A percentile compares a stretch with the other conserved stretches of the same genome.
Conservation (phyloP, 352 stramenopile genomes). For the Phytopythium montanum region DNA sequence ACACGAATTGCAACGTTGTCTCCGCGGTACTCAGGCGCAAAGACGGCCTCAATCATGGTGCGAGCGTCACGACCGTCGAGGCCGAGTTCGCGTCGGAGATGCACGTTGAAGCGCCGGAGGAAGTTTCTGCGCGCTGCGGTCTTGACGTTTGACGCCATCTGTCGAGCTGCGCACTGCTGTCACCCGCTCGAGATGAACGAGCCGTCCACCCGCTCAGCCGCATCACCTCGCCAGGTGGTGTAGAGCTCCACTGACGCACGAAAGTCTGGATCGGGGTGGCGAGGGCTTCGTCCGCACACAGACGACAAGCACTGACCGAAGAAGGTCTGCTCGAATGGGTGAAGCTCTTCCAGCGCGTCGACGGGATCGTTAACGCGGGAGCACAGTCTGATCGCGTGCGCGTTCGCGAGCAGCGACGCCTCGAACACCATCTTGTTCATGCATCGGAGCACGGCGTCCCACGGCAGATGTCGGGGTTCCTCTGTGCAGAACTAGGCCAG, state of each 20-base stretch:
- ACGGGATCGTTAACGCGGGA: neutral
- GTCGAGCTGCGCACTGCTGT: too few relatives aligned
- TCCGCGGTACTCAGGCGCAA: too few relatives aligned
- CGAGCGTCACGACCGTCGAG: too few relatives aligned
- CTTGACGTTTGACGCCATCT: too few relatives aligned
- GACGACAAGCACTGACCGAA: neutral
- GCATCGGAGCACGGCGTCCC: conserved; percentile 7
- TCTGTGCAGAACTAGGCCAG: conserved; percentile 7
- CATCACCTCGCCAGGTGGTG: conserved; percentile 6
- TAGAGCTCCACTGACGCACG: conserved; percentile 3
- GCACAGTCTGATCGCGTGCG: conserved; percentile 5
- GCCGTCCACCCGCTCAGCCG: too few relatives aligned
- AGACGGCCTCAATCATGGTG: too few relatives aligned
- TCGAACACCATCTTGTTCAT: conserved; percentile 7
- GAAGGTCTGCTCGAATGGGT: neutral
- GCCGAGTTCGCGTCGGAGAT: too few relatives aligned
- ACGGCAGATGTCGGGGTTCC: neutral
- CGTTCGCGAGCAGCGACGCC: conserved; percentile 7
- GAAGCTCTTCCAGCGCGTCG: too few relatives aligned
- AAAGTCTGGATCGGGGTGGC: neutral
- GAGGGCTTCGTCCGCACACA: neutral
- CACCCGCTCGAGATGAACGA: too few relatives aligned
- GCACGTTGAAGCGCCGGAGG: too few relatives aligned
- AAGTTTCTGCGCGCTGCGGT: too few relatives aligned
- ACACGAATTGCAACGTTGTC: too few relatives aligned